A percentile compares a stretch with the other conserved stretches of the same genome.
Conservation (phyloP, 208 protist species). For the Leishmania martiniquensis region DNA sequence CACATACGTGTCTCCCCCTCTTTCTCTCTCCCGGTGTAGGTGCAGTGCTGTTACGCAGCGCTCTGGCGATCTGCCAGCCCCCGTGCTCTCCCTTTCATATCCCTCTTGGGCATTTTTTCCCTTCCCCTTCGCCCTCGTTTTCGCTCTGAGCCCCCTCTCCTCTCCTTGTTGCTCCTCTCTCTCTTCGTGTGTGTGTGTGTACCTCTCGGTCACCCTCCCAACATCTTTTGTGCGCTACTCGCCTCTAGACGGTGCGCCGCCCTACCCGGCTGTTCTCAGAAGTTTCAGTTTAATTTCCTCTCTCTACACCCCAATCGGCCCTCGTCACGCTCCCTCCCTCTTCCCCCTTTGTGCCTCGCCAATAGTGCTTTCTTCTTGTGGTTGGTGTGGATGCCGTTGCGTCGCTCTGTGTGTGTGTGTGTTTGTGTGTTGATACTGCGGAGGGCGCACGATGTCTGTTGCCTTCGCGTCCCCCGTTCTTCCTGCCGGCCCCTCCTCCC, state of each 20-base stretch:
- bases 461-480: background rate
- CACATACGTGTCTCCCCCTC: background rate
- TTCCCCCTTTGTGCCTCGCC: too few relatives aligned
- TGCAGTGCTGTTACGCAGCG: background rate
- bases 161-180: background rate
- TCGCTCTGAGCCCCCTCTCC: background rate
- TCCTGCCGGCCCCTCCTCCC: background rate
- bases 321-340: too few relatives aligned
- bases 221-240: background rate
- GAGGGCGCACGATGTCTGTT: too few relatives aligned
- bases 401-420: background rate
- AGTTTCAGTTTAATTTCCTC: too few relatives aligned
- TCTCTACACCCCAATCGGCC: too few relatives aligned
- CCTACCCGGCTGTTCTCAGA: too few relatives aligned
- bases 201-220: background rate
- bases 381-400: too few relatives aligned
- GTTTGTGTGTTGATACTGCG: too few relatives aligned
- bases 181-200: background rate
- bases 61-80: background rate
- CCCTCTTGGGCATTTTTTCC: background rate
- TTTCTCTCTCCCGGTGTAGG: background rate
- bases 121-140: background rate
- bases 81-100: background rate
- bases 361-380: too few relatives aligned
- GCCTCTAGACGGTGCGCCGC: too few relatives aligned